These are phyloP conservation scores for Podospora fimiseda DNA, from an alignment of 495 filamentous ascomycete genomes.

Conservation along the genomic window DNA sequence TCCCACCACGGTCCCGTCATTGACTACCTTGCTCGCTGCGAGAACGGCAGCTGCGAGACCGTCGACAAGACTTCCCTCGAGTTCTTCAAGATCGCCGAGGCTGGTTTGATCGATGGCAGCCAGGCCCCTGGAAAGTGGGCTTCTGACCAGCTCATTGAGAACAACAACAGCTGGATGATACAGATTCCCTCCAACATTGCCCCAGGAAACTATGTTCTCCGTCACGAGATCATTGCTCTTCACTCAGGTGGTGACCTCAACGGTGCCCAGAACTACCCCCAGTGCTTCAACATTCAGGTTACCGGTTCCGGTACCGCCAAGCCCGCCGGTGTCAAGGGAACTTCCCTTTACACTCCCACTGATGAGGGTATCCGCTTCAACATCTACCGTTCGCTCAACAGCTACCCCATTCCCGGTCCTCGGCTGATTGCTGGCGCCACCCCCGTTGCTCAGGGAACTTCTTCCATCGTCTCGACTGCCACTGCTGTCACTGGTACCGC, in stretches of 20 bases:
- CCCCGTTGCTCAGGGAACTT: constrained; percentile 9
- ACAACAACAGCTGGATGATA: constrained; percentile 64
- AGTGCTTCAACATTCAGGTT: constrained; percentile 71
- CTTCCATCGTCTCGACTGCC: constrained; percentile 14
- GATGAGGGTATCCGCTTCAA: constrained; percentile 60
- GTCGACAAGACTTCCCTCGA: constrained; percentile 60
- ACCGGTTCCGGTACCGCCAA: constrained; percentile 56
- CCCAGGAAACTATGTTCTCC: constrained; percentile 69
- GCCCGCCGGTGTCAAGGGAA: constrained; percentile 54
- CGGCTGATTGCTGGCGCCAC: constrained; percentile 28
- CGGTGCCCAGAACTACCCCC: constrained; percentile 74
- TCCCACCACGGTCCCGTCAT: constrained; percentile 57
- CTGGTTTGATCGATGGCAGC: constrained; percentile 50
- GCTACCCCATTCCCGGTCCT: constrained; percentile 45
- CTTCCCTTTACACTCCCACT: constrained; percentile 52
- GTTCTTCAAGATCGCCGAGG: constrained; percentile 71
- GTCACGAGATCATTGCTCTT: constrained; percentile 75
- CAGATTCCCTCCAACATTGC: constrained; percentile 59
- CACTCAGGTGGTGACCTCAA: constrained; percentile 56
- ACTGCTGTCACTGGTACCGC: constrained; percentile 13
- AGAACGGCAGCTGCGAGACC: constrained; percentile 53
- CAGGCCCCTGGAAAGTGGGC: constrained; percentile 45
- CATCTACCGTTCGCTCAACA: constrained; percentile 50
- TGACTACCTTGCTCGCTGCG: constrained; percentile 68
- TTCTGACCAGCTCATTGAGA: constrained; percentile 49